A percentile compares a stretch with the other conserved stretches of the same genome.
phyloP scores from a whole-genome alignment of 2,329 filamentous ascomycete species.

The Penicillium fuscoglaucum region DNA sequence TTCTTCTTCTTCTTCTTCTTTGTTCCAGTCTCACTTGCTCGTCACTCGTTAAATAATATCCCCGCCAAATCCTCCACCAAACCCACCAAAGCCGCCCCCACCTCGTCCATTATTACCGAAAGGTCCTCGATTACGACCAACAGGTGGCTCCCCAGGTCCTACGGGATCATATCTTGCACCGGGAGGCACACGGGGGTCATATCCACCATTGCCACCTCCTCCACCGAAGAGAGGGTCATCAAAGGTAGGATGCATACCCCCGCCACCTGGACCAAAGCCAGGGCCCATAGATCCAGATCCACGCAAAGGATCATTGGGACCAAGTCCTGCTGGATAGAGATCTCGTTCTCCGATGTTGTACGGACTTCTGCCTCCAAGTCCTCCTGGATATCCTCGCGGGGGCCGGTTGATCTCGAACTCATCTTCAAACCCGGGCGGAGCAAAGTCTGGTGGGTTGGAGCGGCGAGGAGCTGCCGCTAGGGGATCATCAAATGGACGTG shows the following conservation, averaged over 20 bases:
- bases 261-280: constrained; percentile 61
- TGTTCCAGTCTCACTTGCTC: background rate
- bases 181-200: constrained; percentile 74
- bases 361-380: constrained; percentile 54
- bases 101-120: constrained; percentile 41
- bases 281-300: constrained; percentile 64
- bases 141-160: constrained; percentile 64
- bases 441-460: constrained; percentile 72
- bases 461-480: constrained; percentile 59
- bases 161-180: constrained; percentile 91
- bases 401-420: constrained; percentile 80
- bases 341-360: constrained; percentile 79
- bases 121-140: constrained; percentile 47
- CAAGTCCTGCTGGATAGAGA: constrained; percentile 50
- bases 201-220: constrained; percentile 50
- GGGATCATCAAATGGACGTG: constrained; percentile 68
- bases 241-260: constrained; percentile 95
- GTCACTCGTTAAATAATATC: constrained; percentile 40
- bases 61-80: constrained; percentile 53
- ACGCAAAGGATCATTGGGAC: constrained; percentile 78
- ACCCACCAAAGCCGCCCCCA: constrained; percentile 54
- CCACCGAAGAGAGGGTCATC: constrained; percentile 80
- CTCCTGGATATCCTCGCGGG: constrained; percentile 51
- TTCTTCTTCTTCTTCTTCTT: background rate
- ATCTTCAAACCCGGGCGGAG: constrained; percentile 89